These are phyloP conservation scores for Evernia prunastri DNA, from an alignment of 495 filamentous ascomycete species.

Conservation along the genomic window DNA sequence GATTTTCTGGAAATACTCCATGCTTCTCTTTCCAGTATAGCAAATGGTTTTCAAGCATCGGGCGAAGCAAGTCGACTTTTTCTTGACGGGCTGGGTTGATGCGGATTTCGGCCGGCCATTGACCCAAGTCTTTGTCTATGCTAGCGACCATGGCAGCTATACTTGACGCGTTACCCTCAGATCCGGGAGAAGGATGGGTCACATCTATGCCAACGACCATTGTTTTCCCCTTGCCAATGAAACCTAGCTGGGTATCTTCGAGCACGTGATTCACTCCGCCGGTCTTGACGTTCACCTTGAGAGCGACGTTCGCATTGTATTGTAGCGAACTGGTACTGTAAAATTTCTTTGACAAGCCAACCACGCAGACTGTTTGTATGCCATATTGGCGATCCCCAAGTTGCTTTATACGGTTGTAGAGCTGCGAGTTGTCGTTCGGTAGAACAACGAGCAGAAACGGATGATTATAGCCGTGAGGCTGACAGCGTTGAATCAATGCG, in stretches of 20 bases:
- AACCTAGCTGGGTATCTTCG: slow-evolving; percentile 33
- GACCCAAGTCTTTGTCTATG: not conserved
- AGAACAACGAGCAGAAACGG: not conserved
- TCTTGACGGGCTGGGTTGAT: not conserved
- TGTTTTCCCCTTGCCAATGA: slow-evolving; percentile 56
- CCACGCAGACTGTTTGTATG: not conserved
- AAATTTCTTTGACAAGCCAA: not conserved
- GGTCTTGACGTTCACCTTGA: not conserved
- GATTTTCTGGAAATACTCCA: not conserved
- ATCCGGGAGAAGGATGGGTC: slow-evolving; percentile 76
- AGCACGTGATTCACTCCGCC: not conserved
- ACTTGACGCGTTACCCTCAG: slow-evolving; percentile 51
- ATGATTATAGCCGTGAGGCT: no score
- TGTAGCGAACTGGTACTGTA: not conserved
- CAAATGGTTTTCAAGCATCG: not conserved
- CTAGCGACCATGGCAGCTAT: slow-evolving; percentile 31
- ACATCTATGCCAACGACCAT: slow-evolving; percentile 88
- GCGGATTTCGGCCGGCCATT: not conserved
- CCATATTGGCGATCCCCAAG: not conserved
- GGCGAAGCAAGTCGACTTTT: not conserved
- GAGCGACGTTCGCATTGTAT: not conserved
- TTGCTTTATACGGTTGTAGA: not conserved
- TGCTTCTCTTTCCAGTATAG: not conserved
- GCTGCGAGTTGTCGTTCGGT: not conserved
- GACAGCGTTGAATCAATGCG: not conserved